phyloP scores from a whole-genome alignment of 306 rosid genomes.

The Cotoneaster glaucophyllus region DNA sequence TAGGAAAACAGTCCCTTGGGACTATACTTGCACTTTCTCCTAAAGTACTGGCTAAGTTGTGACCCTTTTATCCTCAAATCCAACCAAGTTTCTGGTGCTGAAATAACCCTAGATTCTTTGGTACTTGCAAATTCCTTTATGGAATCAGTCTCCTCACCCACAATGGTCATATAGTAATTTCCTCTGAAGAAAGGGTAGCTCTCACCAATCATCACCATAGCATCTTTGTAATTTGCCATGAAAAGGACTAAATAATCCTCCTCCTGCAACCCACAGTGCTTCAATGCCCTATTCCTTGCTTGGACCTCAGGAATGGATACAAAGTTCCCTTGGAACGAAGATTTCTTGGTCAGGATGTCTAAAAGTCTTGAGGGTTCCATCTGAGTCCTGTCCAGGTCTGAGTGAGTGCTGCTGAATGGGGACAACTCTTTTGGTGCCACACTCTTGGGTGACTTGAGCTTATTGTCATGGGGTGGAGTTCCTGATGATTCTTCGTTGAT shows the following conservation, averaged over 20 bases:
- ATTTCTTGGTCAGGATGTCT: slow-evolving; percentile 30
- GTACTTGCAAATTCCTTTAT: slow-evolving; percentile 23
- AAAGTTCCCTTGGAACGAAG: slow-evolving; percentile 32
- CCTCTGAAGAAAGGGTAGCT: slow-evolving; percentile 41
- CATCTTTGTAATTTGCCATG: slow-evolving; percentile 31
- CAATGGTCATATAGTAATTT: slow-evolving; percentile 30
- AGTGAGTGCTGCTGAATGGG: slow-evolving; percentile 14
- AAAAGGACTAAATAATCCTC: slow-evolving; percentile 32
- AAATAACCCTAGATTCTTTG: slow-evolving; percentile 32
- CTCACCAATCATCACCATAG: slow-evolving; percentile 37
- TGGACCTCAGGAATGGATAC: slow-evolving; percentile 40
- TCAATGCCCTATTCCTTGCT: slow-evolving; percentile 31
- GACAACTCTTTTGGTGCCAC: slow-evolving; percentile 10
- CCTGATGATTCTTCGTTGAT: slow-evolving; percentile 50
- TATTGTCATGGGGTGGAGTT: slow-evolving; percentile 4
- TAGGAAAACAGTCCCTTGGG: slow-evolving; percentile 29
- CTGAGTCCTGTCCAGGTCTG: slow-evolving; percentile 22
- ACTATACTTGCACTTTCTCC: slow-evolving; percentile 28
- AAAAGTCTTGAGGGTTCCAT: slow-evolving; percentile 27
- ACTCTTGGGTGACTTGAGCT: slow-evolving; percentile 13
- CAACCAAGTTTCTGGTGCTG: slow-evolving; percentile 39
- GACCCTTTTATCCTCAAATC: slow-evolving; percentile 45
- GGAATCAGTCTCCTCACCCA: slow-evolving; percentile 20
- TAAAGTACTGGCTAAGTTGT: slow-evolving; percentile 35
- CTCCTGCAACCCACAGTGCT: slow-evolving; percentile 33